phyloP scores from a whole-genome alignment of 2,329 filamentous ascomycete species.

The Didymella keratinophila region DNA sequence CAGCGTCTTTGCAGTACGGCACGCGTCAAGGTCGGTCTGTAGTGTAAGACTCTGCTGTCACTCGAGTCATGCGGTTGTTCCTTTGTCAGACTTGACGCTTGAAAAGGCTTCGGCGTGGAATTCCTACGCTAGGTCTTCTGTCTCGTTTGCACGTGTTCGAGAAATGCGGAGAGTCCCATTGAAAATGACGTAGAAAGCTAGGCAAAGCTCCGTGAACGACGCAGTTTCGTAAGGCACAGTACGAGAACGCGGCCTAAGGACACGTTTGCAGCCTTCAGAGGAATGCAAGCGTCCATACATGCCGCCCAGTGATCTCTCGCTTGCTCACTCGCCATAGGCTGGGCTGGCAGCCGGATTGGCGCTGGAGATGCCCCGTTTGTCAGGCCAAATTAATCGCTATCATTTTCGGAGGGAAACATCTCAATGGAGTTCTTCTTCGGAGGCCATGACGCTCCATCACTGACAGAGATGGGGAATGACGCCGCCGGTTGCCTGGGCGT shows the following conservation, averaged over 20 bases:
- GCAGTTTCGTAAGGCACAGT: neutral
- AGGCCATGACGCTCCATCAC: neutral
- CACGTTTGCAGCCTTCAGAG: neutral
- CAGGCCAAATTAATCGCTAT: neutral
- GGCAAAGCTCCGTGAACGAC: neutral
- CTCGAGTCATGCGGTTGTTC: neutral
- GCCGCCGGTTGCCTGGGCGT: neutral
- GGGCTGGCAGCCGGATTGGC: neutral
- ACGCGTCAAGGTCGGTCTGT: neutral
- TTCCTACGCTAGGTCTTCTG: neutral
- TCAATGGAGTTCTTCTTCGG: neutral
- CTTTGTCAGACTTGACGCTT: neutral
- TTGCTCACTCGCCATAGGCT: neutral
- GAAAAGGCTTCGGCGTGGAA: neutral
- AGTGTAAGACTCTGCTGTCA: neutral
- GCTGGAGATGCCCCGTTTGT: neutral
- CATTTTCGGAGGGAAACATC: neutral
- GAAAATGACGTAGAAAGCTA: neutral
- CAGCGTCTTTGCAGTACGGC: neutral
- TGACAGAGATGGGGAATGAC: neutral
- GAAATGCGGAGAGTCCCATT: neutral
- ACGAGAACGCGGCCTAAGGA: neutral
- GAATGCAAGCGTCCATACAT: constrained; percentile 1
- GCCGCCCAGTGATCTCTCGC: neutral
- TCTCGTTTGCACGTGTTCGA: neutral